Evolutionary conservation across 495 filamentous ascomycete species (phyloP).

Genomic region (Thermochaetoides thermophila): DNA sequence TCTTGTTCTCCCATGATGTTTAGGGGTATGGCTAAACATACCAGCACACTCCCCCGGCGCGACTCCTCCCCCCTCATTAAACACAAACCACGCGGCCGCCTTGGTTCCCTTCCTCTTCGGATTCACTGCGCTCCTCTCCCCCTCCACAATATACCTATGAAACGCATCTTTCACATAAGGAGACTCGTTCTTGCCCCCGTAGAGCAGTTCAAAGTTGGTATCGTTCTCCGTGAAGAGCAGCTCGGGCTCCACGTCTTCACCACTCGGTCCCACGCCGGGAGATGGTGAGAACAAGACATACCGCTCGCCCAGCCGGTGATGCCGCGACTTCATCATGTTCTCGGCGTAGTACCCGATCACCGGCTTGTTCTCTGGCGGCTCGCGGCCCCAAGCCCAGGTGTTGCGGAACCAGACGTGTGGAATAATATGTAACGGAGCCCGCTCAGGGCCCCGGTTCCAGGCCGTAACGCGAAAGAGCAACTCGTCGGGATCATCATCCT

Average conservation of each 20-base stretch:
- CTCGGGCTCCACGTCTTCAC: conserved; percentile 68
- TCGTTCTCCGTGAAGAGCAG: conserved; percentile 93
- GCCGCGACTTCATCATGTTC: conserved; percentile 55
- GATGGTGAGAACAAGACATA: conserved; percentile 82
- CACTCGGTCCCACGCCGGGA: conserved; percentile 60
- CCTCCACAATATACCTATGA: conserved; percentile 72
- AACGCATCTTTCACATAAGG: conserved; percentile 93
- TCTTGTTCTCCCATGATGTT: too few relatives aligned
- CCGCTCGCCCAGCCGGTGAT: conserved; percentile 63
- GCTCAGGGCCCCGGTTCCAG: conserved; percentile 86
- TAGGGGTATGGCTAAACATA: conserved; percentile 7
- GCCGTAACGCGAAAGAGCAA: conserved; percentile 88
- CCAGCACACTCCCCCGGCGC: conserved; percentile 75
- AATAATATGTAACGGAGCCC: conserved; percentile 80
- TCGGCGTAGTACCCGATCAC: conserved; percentile 48
- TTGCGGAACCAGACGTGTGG: conserved; percentile 96
- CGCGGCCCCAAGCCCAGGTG: conserved; percentile 85
- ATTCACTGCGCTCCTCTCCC: conserved; percentile 67
- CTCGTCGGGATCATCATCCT: conserved; percentile 75
- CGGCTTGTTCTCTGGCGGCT: conserved; percentile 58
- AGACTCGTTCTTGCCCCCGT: conserved; percentile 57
- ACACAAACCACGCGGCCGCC: conserved; percentile 79
- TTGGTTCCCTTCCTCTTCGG: conserved; percentile 72
- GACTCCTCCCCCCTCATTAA: conserved; percentile 78
- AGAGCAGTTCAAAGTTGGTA: conserved; percentile 67